Evolutionary conservation across 2,329 filamentous ascomycete species (phyloP).

Genomic region (Pseudonectria buxi): DNA sequence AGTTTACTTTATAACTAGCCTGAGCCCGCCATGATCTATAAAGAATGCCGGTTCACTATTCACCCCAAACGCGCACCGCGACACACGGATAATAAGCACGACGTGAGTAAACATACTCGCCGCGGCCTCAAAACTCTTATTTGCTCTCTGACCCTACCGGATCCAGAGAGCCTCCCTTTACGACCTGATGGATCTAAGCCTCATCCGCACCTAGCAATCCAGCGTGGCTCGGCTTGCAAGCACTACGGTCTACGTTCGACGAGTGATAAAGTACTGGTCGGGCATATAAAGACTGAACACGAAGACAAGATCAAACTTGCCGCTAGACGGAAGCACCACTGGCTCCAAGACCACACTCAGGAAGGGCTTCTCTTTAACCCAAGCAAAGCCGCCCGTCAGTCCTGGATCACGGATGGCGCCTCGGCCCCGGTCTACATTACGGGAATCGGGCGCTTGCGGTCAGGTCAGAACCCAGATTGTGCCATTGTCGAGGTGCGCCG

Average conservation of each 20-base stretch:
- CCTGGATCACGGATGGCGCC: no score
- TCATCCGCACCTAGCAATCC: constrained; percentile 1
- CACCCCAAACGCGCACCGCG: background rate
- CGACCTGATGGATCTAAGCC: constrained; percentile 1
- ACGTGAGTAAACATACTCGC: background rate
- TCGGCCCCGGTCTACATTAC: no score
- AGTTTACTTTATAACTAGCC: background rate
- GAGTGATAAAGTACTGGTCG: constrained; percentile 1
- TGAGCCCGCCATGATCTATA: constrained; percentile 2
- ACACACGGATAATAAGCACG: constrained; percentile 1
- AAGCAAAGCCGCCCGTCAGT: no score
- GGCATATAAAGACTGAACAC: background rate
- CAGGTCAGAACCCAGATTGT: no score
- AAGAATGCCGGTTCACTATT: constrained; percentile 1
- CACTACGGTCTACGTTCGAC: constrained; percentile 2
- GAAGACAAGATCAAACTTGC: background rate
- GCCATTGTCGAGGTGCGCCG: no score
- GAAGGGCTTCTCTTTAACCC: constrained; percentile 1
- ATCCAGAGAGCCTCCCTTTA: background rate
- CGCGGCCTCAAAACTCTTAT: constrained; percentile 1
- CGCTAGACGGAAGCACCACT: background rate
- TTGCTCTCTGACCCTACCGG: background rate
- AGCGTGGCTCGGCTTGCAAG: constrained; percentile 1
- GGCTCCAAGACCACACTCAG: constrained; percentile 1
- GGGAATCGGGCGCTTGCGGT: no score